Base-by-base conservation (phyloP, 371 early-diverging fungal species). In the Conidiobolus incongruus region DNA sequence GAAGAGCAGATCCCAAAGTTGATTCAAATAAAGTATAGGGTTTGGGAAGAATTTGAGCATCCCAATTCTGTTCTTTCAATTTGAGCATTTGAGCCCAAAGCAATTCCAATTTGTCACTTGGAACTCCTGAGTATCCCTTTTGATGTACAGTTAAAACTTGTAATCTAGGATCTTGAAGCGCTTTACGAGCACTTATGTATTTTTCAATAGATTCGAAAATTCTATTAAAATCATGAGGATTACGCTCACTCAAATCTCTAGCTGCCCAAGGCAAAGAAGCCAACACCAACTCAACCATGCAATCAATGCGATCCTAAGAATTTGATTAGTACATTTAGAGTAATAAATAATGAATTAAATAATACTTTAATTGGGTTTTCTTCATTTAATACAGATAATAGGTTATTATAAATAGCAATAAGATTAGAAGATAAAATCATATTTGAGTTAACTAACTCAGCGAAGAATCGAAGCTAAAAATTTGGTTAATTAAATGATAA, bases 261-360 rank as follows among this genome's bases (percentile, higher is more conserved):
- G 57, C 52, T 58, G 66, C 76, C 80, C 81, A 88, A 31, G 84
- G 84, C 38, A 91, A 54, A 15, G 80, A 66, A 8, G 75, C 60
- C 33, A 84, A 58, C 2, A 81, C 70, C 16, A 75, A 56, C 41
- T 65, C 76, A 15, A 78, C 74, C 37, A 79, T 60, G 41, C 77
- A 74, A 55, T 83, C 88, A n/a, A 66, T 61, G 8, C 72, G 72
- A 45, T 68, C 62, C 59, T 69, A 0, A 16, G 12, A 21, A 38
- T 17, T 46, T 19, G 8, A 38, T 30, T 43, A 24, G 15, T 32
- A n/a, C n/a, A 22, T 7, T 13, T 43, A 12, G 16, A 28, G 7
- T 10, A 4, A 7, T 32, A 17, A 4, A 34, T 32, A 11, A 45
- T 4, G 34, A 11, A 44, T 26, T 0, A 23, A 2, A 16, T 24